phyloP scores from a whole-genome alignment of 2,329 filamentous ascomycete species.

The Claviceps pazoutovae region DNA sequence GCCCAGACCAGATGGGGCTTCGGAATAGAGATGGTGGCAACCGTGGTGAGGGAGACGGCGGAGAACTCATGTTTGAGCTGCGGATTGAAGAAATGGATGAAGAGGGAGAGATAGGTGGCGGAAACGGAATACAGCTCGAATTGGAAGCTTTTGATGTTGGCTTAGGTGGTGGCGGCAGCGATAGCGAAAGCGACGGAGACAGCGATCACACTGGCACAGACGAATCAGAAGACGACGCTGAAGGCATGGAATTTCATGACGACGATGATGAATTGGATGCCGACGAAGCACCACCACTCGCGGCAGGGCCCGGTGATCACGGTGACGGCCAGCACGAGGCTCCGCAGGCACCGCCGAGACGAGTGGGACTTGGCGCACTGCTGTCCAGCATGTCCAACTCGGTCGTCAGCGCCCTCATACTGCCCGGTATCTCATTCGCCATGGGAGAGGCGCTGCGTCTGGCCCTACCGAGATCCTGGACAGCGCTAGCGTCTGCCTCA shows the following conservation, averaged over 20 bases:
- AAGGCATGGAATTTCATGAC: neutral
- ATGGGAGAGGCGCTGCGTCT: slow-evolving; percentile 63
- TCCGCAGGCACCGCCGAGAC: slow-evolving; percentile 20
- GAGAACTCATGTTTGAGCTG: slow-evolving; percentile 19
- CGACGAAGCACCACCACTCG: neutral
- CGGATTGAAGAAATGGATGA: slow-evolving; percentile 20
- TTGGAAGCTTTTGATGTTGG: neutral
- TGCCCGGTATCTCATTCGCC: slow-evolving; percentile 66
- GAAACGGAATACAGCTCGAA: slow-evolving; percentile 14
- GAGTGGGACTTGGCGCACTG: slow-evolving; percentile 21
- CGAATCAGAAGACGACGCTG: neutral
- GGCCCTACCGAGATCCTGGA: slow-evolving; percentile 55
- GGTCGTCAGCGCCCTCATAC: slow-evolving; percentile 48
- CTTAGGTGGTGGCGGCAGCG: neutral
- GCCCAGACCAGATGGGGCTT: slow-evolving; percentile 6
- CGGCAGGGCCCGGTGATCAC: slow-evolving; percentile 6
- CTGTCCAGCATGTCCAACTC: slow-evolving; percentile 33
- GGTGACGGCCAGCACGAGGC: slow-evolving; percentile 17
- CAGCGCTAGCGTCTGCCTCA: slow-evolving; percentile 33
- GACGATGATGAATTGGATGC: neutral
- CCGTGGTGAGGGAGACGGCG: slow-evolving; percentile 9
- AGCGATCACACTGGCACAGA: neutral
- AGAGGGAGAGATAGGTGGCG: slow-evolving; percentile 22
- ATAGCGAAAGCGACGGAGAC: neutral
- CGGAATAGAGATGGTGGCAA: slow-evolving; percentile 8